These are phyloP conservation scores for Botrytis porri DNA, from an alignment of 2,329 filamentous ascomycete genomes.

Conservation along the genomic window DNA sequence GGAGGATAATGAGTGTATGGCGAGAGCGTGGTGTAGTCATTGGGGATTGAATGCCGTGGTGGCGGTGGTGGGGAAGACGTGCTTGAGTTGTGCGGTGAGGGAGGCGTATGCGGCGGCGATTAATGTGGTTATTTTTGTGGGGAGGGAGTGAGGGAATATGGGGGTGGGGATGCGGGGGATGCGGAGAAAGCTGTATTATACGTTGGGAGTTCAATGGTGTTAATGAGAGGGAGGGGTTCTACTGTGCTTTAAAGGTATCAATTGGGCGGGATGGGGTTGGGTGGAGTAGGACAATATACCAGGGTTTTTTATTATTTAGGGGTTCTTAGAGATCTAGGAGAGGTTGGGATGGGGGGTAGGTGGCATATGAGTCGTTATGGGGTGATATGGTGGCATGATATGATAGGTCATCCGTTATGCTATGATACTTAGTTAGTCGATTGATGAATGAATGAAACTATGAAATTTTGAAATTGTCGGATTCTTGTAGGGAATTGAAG, in stretches of 20 bases:
- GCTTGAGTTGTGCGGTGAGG: slow-evolving; percentile 68
- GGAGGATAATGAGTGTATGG: slow-evolving; percentile 72
- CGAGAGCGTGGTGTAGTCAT: slow-evolving; percentile 72
- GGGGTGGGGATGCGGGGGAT: too few relatives aligned
- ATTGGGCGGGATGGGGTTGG: not conserved
- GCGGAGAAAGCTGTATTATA: not conserved
- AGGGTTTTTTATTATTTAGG: not conserved
- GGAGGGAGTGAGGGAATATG: not conserved
- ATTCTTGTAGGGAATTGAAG: not conserved
- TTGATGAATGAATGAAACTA: not conserved
- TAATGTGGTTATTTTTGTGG: slow-evolving; percentile 70
- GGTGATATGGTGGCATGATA: not conserved
- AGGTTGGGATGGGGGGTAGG: not conserved
- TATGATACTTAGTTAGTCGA: not conserved
- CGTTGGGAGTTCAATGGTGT: not conserved
- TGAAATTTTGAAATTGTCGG: not conserved
- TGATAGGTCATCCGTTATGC: not conserved
- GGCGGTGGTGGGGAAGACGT: slow-evolving; percentile 62
- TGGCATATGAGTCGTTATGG: not conserved
- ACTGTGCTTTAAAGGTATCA: not conserved
- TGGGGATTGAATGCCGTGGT: slow-evolving; percentile 71
- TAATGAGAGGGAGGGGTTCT: not conserved
- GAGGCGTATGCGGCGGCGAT: slow-evolving; percentile 73
- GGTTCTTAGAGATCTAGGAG: not conserved
- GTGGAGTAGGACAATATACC: not conserved